Base-by-base conservation (phyloP, 2,329 filamentous ascomycete genomes). In the Ophiostoma quercus region DNA sequence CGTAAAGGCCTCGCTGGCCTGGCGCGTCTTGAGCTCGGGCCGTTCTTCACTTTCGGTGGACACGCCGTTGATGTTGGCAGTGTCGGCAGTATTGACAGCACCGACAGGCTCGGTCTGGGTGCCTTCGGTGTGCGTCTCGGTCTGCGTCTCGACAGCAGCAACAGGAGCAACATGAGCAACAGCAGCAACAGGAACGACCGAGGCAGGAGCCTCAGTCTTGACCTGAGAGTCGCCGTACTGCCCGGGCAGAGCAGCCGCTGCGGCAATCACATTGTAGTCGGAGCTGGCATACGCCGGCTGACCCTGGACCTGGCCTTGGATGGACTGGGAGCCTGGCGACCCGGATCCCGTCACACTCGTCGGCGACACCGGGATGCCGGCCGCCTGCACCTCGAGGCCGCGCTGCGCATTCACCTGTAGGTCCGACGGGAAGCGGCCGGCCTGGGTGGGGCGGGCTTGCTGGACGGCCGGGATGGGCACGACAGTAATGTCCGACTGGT, bases 361-460 rank as follows among this genome's bases (percentile, higher is more conserved):
- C 72, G 91, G 90, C 77, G 91, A 92, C 78, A 89, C 83, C 77
- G 90, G 87, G 9, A 73, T 67, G 3, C 73, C 73, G 77, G 73
- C 68, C 3, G 87, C 88, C 81, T 93, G 90, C 88, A 92, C 88
- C 80, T 93, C 89, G 87, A 92, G 88, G 84, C 91, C 89, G 83
- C 92, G 89, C 78, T 87, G 82, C 73, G 85, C 83, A 79, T 93
- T 91, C 79, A 96, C 86, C 82, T 93, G 88, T 76, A 98, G 84
- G 84, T 97, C 94, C 81, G 92, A 96, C 81, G 94, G 94, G 83
- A 99, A 99, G 80, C 94, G 89, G 84, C 94, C 94, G 89, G 94
- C 94, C 88, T 92, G 89, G 85, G 92, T 88, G 78, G 92, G 91
- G 12, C 62, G 62, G 11, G 51, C 51, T 25, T 22, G 5, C 5